Conservation (phyloP, 2,329 filamentous ascomycete genomes). For the Stromatinia cepivora region DNA sequence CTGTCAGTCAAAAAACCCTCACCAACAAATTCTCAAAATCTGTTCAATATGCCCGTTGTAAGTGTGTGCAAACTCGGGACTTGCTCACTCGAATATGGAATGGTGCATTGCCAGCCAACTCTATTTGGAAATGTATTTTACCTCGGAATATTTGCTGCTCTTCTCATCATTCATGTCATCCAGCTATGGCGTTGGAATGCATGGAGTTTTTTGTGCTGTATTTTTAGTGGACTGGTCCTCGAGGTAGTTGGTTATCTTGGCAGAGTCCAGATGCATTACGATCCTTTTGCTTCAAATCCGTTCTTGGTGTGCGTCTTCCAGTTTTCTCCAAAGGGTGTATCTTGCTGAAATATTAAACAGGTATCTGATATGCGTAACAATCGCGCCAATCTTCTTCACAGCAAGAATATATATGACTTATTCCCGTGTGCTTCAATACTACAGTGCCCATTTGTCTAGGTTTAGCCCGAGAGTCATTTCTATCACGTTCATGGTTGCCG, state of each 20-base stretch:
- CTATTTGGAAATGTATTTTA: conserved; percentile 21
- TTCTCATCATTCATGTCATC: conserved; percentile 31
- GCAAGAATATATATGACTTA: conserved; percentile 60
- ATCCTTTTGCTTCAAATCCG: conserved; percentile 28
- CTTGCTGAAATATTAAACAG: conserved; percentile 39
- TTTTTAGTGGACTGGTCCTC: conserved; percentile 52
- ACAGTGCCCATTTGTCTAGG: conserved; percentile 49
- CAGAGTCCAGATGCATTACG: conserved; percentile 35
- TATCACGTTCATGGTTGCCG: conserved; percentile 48
- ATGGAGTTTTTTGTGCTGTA: conserved; percentile 56
- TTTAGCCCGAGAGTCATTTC: conserved; percentile 53
- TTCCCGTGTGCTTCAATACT: conserved; percentile 55
- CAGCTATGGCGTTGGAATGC: conserved; percentile 49
- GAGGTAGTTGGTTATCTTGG: conserved; percentile 60
- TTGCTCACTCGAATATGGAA: neutral
- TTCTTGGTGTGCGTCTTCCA: conserved; percentile 31
- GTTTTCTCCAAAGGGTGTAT: neutral
- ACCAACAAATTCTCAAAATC: too few relatives aligned
- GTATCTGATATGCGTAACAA: conserved; percentile 56
- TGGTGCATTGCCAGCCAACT: neutral
- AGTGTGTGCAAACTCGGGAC: neutral
- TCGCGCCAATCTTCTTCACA: conserved; percentile 52
- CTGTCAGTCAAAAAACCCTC: neutral
- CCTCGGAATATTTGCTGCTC: conserved; percentile 27
- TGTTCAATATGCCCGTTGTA: neutral